A percentile compares a stretch with the other conserved stretches of the same genome.
Evolutionary conservation across 2,329 filamentous ascomycete species (phyloP).

Genomic region (Parafenestella ontariensis): DNA sequence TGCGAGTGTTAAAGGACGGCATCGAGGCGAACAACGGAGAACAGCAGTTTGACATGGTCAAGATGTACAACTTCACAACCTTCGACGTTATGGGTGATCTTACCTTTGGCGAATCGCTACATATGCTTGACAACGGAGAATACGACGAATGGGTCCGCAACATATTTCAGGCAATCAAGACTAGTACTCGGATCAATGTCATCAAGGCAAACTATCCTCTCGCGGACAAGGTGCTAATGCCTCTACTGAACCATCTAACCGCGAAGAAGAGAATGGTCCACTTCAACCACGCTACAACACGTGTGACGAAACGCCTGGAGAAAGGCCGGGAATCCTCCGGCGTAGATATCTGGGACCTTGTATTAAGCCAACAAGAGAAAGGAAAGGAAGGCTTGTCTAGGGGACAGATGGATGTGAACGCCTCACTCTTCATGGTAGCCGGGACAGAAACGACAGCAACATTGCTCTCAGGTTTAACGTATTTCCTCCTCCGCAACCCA

Average conservation of each 20-base stretch:
- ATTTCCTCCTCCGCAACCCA: slow-evolving; percentile 29
- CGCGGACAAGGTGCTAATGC: background rate
- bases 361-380: slow-evolving; percentile 40
- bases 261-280: background rate
- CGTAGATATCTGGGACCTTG: slow-evolving; percentile 51
- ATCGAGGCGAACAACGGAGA: slow-evolving; percentile 35
- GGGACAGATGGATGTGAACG: slow-evolving; percentile 39
- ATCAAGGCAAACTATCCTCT: background rate
- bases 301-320: slow-evolving; percentile 35
- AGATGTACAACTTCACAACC: slow-evolving; percentile 41
- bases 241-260: background rate
- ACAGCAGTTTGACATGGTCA: slow-evolving; percentile 43
- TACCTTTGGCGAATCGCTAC: slow-evolving; percentile 40
- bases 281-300: background rate
- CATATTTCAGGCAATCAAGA: background rate
- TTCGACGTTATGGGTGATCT: slow-evolving; percentile 46
- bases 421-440: slow-evolving; percentile 38
- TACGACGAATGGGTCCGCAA: slow-evolving; percentile 20
- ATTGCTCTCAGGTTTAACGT: slow-evolving; percentile 46
- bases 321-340: slow-evolving; percentile 24
- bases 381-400: slow-evolving; percentile 11
- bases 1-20: slow-evolving; percentile 46
- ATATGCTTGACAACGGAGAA: slow-evolving; percentile 37
- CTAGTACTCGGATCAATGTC: background rate
- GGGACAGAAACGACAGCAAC: slow-evolving; percentile 42